Evolutionary conservation across 2,329 filamentous ascomycete genomes (phyloP), one percentile per base, ranked within the genome.

Genomic region (Diaporthe eres): DNA sequence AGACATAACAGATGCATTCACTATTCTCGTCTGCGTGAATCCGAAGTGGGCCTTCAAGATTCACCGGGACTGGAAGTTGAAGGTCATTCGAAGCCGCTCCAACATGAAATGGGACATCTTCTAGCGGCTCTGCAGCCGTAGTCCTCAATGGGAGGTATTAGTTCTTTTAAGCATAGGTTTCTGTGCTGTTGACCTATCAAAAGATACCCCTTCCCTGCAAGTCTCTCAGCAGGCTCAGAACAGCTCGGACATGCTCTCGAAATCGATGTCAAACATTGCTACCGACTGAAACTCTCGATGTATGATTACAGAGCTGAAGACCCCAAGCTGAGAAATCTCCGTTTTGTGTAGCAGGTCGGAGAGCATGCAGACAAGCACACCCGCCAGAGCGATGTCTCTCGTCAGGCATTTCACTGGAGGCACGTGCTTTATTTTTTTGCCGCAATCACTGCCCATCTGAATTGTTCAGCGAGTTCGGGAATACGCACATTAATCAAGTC

Each of bases 81-180:
- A n/a, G 22, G 22, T 25, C 1, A 22, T 0, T 7, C 34, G 34
- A n/a, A n/a, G 34, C 10, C 34, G 10, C 4, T n/a, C 31, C 19
- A n/a, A n/a, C 31, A 10, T n/a, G 2, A 15, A 13, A n/a, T 22
- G 1, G 6, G 7, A 25, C 2, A 10, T 39, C 34, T n/a, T n/a
- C 19, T 39, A 4, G 22, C 34, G 25, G 4, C 9, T 19, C 31
- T n/a, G 5, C 10, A 37, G 8, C 1, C n/a, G n/a, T n/a, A 4
- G 19, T 37, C 9, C 4, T 60, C 19, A 10, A 39, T 3, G 0
- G 6, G 12, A 3, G 19, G 2, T 2, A 8, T n/a, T 13, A 19
- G 31, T 39, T 0, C 15, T 39, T 39, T 39, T 12, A 10, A 39
- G 37, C 3, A 5, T 15, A 15, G 10, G 10, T 39, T 0, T 34